Base-by-base conservation (phyloP, 805 yeast species). In the Candida ponderosae region DNA sequence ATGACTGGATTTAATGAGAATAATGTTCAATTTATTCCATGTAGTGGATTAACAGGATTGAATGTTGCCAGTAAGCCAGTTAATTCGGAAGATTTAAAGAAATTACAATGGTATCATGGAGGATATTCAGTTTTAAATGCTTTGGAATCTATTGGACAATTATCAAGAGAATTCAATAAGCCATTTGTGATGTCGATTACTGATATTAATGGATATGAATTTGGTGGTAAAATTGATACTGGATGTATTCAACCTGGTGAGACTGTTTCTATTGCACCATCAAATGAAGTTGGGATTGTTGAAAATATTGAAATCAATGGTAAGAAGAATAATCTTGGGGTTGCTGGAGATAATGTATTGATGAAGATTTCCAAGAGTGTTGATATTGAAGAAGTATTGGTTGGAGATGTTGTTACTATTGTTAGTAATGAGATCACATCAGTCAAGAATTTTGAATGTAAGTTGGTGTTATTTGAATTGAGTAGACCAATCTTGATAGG, bases 401-500 rank as follows among this genome's bases (percentile, higher is more conserved):
- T 89, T 75, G 95, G 95, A 73, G 85, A 85, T 84, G 89, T 85
- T 53, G 73, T 84, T 68, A 88, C 93, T 75, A 88, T 81, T 78
- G 77, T 88, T 66, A 79, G 81, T 79, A 76, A 79, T 76, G 93
- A 84, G 65, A 89, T 93, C 60, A 90, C 93, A 61, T 64, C 71
- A 70, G 90, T 76, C 54, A 67, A 78, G 62, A 81, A 72, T 51
- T 79, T 87, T 60, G 73, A 74, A 65, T 85, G 90, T 60, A 88
- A 83, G 70, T 85, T 84, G 51, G 81, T 84, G 59, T 76, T 84
- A 70, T 77, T 84, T 72, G 83, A 83, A 82, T 89, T 83, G 72
- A 89, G 93, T 51, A 90, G 94, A 77, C 93, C 85, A 70, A 75
- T 85, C 66, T 71, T 89, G 59, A 79, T 89, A 55, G 95, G 95